Evolutionary conservation across 495 filamentous ascomycete genomes (phyloP).

Genomic region (Symbiotaphrina buchneri): DNA sequence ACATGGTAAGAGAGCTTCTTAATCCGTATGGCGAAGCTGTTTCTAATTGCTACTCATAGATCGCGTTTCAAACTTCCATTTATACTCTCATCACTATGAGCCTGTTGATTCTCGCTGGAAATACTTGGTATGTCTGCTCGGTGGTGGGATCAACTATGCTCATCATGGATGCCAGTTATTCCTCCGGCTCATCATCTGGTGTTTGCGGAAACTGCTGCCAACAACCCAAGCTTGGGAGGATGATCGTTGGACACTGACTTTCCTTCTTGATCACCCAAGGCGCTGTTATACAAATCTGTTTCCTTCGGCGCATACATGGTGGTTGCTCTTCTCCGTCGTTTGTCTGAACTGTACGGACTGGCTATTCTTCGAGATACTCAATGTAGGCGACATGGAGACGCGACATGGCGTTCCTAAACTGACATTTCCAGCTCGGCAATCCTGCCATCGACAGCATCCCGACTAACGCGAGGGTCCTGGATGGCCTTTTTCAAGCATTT

Average conservation of each 20-base stretch:
- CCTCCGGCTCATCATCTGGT: constrained; percentile 55
- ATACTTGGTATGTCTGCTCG: constrained; percentile 26
- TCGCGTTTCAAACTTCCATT: constrained; percentile 35
- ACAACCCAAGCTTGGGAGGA: constrained; percentile 19
- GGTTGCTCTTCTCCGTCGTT: constrained; percentile 49
- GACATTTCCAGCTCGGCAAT: constrained; percentile 31
- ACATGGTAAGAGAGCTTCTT: constrained; percentile 28
- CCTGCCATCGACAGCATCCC: constrained; percentile 31
- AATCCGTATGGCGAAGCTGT: background rate
- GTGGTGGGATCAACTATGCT: background rate
- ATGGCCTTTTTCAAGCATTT: constrained; percentile 66
- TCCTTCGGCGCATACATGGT: constrained; percentile 56
- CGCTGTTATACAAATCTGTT: constrained; percentile 73
- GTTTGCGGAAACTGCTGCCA: constrained; percentile 23
- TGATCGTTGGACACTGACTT: constrained; percentile 43
- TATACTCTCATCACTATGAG: constrained; percentile 61
- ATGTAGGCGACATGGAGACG: constrained; percentile 11
- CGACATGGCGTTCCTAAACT: background rate
- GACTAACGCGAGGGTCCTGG: constrained; percentile 35
- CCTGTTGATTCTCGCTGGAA: constrained; percentile 62
- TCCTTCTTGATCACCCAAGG: constrained; percentile 60
- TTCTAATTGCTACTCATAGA: constrained; percentile 7
- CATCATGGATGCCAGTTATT: constrained; percentile 42
- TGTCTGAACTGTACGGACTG: constrained; percentile 64
- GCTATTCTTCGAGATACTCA: constrained; percentile 58